Percentiles rank a stretch among this genome's conserved stretches.
Conservation (phyloP, 139 green algal species). For the Chlorella ohadii region DNA sequence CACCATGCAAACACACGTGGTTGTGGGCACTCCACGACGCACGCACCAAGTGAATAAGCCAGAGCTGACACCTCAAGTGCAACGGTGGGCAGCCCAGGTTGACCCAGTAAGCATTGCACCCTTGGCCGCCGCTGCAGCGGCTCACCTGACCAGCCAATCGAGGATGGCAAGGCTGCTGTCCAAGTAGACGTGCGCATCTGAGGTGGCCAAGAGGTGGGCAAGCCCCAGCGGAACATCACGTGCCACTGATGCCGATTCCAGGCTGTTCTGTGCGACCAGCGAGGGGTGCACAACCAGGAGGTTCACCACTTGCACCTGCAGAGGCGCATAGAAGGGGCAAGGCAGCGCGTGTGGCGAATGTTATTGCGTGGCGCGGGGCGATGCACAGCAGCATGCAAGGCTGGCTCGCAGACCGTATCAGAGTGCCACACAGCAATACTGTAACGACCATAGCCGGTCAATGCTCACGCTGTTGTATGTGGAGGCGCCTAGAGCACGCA, state of each 20-base stretch:
- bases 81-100: neutral
- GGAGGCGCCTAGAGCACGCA: neutral
- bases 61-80: neutral
- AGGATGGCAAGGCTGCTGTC: neutral
- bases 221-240: slow-evolving; percentile 4
- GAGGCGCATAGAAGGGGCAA: neutral
- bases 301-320: slow-evolving; percentile 10
- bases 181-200: neutral
- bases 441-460: no score
- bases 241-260: neutral
- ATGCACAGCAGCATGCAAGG: no score
- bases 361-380: no score
- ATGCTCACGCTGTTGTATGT: neutral
- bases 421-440: no score
- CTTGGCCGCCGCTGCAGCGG: neutral
- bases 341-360: neutral
- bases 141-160: neutral
- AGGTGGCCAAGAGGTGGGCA: slow-evolving; percentile 2
- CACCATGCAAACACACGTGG: no score
- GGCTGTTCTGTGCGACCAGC: neutral
- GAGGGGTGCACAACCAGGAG: slow-evolving; percentile 7
- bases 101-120: neutral
- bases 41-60: no score
- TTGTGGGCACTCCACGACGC: no score
- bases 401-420: no score